Base-by-base conservation (phyloP, 768 basidiomycete genomes). In the Boletus subparvulus region DNA sequence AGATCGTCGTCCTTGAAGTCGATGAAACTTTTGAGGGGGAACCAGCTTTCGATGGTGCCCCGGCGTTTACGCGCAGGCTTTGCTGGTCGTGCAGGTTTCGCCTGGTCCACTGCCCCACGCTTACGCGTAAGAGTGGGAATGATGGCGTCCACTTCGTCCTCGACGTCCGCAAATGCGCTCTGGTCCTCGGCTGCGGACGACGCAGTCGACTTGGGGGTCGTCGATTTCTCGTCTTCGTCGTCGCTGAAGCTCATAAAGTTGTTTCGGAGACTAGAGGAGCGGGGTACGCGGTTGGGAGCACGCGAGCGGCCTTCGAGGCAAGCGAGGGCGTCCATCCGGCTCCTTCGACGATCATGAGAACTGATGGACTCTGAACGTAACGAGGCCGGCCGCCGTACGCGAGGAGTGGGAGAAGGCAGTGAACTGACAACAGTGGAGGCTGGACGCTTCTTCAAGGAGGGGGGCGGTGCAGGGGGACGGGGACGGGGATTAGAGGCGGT, bases 241-340 rank as follows among this genome's bases (percentile, higher is more conserved):
- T 88, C 86, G 50, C 75, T 80, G 78, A 86, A 81, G 73, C 76
- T 83, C 82, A 87, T 87, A 61, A 87, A 87, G 66, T 86, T 86
- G 30, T 68, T 64, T 47, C 73, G 68, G 14, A 56, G 52, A 51
- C 39, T 43, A 55, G 60, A 54, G 30, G 52, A n/a, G 30, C 63
- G 48, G 1, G 65, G 47, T 7, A 64, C 54, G 21, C 68, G 69
- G 54, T 60, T 55, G 32, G 56, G 66, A 6, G 57, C 62, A 32
- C 65, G 58, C 1, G 67, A 69, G 33, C 80, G 79, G 16, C 87
- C 87, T 60, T 88, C 87, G 26, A 88, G 79, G 28, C 80, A 75
- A 0, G 85, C 86, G 8, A 88, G 80, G 0, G 87, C 87, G 24
- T 82, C 78, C 41, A 80, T 80, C 26, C 83, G 80, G 64, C 84